phyloP scores from a whole-genome alignment of 2,329 filamentous ascomycete species.

The Ophiostoma sp. region DNA sequence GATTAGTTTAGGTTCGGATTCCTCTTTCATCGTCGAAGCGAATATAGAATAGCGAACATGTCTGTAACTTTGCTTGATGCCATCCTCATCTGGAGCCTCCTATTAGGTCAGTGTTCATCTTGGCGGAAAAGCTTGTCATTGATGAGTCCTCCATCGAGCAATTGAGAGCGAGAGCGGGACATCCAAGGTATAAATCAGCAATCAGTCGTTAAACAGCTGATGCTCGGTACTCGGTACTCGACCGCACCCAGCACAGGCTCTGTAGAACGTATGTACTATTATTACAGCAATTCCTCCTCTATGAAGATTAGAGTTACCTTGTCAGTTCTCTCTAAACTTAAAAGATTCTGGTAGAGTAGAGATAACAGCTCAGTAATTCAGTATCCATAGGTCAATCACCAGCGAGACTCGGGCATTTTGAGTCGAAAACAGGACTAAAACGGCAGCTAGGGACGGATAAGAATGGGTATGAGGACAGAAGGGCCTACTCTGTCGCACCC shows the following conservation, averaged over 20 bases:
- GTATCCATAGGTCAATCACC: not conserved
- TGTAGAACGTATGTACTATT: too few relatives aligned
- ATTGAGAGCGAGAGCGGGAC: not conserved
- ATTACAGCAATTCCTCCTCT: not conserved
- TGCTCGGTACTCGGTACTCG: constrained; percentile 2
- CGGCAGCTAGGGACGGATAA: constrained; percentile 3
- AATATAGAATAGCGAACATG: not conserved
- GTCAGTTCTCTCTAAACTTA: not conserved
- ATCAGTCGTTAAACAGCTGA: not conserved
- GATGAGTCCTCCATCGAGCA: not conserved
- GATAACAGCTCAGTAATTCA: not conserved
- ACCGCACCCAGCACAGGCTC: not conserved
- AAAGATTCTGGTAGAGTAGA: not conserved
- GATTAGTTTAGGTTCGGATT: not conserved
- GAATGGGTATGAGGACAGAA: not conserved
- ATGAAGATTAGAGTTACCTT: too few relatives aligned
- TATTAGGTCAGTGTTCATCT: not conserved
- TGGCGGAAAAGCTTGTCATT: not conserved
- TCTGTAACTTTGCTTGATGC: not conserved
- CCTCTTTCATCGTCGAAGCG: too few relatives aligned
- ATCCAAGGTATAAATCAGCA: not conserved
- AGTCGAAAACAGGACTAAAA: not conserved
- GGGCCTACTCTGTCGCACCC: too few relatives aligned
- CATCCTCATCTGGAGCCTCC: not conserved
- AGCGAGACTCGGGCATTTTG: not conserved